phyloP scores from a whole-genome alignment of 2,329 filamentous ascomycete species.

The Talaromyces sp. region DNA sequence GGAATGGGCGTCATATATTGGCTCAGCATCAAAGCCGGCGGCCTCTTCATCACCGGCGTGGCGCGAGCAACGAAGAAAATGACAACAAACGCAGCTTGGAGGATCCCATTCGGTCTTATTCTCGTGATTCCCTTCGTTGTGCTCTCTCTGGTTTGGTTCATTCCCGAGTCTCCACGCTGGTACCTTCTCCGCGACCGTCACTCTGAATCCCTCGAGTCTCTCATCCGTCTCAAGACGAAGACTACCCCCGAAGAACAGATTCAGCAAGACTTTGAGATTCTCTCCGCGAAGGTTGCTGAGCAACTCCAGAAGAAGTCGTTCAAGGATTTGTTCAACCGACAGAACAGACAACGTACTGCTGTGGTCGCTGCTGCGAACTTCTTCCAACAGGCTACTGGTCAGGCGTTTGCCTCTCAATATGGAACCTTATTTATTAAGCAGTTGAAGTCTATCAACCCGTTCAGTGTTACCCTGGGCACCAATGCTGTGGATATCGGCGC shows the following conservation, averaged over 20 bases:
- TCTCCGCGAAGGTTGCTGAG: constrained; percentile 6
- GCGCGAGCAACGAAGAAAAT: constrained; percentile 22
- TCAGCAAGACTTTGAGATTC: constrained; percentile 1
- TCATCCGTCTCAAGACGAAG: constrained; percentile 14
- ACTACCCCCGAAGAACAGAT: constrained; percentile 9
- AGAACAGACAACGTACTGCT: constrained; percentile 16
- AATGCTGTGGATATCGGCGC: constrained; percentile 13
- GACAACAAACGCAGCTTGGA: constrained; percentile 34
- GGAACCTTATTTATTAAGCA: constrained; percentile 17
- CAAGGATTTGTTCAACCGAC: constrained; percentile 20
- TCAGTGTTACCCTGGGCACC: constrained; percentile 12
- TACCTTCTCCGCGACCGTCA: constrained; percentile 30
- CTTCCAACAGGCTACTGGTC: constrained; percentile 18
- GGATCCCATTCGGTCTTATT: constrained; percentile 28
- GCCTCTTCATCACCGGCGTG: constrained; percentile 24
- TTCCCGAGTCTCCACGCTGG: constrained; percentile 37
- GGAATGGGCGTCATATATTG: constrained; percentile 19
- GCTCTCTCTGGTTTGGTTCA: constrained; percentile 29
- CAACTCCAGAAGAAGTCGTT: constrained; percentile 13
- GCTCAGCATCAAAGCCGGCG: constrained; percentile 23
- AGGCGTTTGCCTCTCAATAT: constrained; percentile 15
- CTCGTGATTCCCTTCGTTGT: constrained; percentile 25
- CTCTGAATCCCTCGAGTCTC: constrained; percentile 28
- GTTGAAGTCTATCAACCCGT: constrained; percentile 19
- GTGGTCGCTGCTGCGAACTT: constrained; percentile 13